Evolutionary conservation across 257 asterid genomes (phyloP).

Genomic region (Solanum lycopersicoides): DNA sequence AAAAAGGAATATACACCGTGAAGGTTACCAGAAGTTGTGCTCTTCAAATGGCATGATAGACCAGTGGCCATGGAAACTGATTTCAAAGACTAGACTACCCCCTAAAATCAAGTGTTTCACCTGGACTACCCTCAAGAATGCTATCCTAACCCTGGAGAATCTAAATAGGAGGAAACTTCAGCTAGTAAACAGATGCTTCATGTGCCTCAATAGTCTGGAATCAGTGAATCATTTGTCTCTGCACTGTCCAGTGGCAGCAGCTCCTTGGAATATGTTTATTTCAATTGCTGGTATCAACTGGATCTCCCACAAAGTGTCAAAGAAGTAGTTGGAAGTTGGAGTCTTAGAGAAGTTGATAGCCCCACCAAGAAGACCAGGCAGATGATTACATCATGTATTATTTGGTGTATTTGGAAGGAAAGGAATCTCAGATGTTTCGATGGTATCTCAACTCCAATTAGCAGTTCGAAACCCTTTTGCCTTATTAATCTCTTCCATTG

Average conservation of each 20-base stretch:
- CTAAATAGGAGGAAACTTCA: not conserved
- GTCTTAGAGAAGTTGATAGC: not conserved
- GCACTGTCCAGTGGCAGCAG: not conserved
- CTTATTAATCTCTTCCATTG: not conserved
- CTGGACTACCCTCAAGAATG: not conserved
- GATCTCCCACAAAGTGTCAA: not conserved
- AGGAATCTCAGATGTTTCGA: not conserved
- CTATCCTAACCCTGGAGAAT: not conserved
- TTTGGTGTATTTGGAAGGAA: not conserved
- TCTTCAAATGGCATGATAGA: not conserved
- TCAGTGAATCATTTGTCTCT: not conserved
- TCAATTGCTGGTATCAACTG: not conserved
- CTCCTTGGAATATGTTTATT: not conserved
- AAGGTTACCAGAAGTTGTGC: not conserved
- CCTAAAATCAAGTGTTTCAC: not conserved
- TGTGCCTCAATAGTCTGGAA: not conserved
- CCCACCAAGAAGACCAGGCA: not conserved
- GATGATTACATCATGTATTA: not conserved
- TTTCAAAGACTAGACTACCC: not conserved
- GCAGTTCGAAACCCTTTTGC: too few relatives aligned
- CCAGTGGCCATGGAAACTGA: not conserved
- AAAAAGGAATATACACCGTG: not conserved
- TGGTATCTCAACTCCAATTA: not conserved
- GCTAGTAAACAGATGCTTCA: not conserved
- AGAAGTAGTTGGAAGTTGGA: not conserved